phyloP scores from a whole-genome alignment of 2,329 filamentous ascomycete genomes.

The Penicillium sp. region DNA sequence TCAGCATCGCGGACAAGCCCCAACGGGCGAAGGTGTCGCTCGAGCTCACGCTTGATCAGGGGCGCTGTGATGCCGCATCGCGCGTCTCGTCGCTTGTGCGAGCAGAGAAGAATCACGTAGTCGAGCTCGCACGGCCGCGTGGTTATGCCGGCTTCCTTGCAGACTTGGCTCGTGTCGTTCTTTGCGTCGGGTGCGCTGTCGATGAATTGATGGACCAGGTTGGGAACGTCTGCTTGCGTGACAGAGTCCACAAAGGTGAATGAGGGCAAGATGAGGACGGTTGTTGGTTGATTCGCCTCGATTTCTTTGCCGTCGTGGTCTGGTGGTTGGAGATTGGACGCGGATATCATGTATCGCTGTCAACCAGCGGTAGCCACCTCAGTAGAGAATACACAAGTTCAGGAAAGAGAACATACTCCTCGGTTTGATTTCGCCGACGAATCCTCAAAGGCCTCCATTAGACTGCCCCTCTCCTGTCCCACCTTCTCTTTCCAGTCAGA shows the following conservation, averaged over 20 bases:
- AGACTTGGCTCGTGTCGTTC: slow-evolving; percentile 41
- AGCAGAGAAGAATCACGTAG: slow-evolving; percentile 84
- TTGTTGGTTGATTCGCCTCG: slow-evolving; percentile 56
- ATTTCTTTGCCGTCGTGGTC: slow-evolving; percentile 13
- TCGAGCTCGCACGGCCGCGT: slow-evolving; percentile 72
- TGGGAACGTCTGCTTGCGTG: slow-evolving; percentile 63
- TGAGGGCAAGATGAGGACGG: slow-evolving; percentile 76
- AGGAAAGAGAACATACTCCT: slow-evolving; percentile 55
- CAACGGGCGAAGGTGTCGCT: slow-evolving; percentile 77
- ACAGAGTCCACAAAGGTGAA: slow-evolving; percentile 80
- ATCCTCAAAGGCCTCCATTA: slow-evolving; percentile 52
- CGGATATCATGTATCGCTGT: slow-evolving; percentile 40
- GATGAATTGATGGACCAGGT: slow-evolving; percentile 68
- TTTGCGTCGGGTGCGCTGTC: slow-evolving; percentile 56
- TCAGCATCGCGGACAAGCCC: slow-evolving; percentile 79
- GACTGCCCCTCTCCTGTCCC: slow-evolving; percentile 47
- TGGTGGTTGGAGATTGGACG: slow-evolving; percentile 35
- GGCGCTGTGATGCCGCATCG: slow-evolving; percentile 89
- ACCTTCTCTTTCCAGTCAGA: slow-evolving; percentile 43
- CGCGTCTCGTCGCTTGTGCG: slow-evolving; percentile 82
- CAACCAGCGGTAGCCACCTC: background rate
- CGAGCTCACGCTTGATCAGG: slow-evolving; percentile 75
- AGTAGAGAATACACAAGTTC: background rate
- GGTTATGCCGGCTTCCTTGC: slow-evolving; percentile 37
- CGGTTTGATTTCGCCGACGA: slow-evolving; percentile 62